Evolutionary conservation across 2,329 filamentous ascomycete species (phyloP).

Genomic region (Talaromyces sp.): DNA sequence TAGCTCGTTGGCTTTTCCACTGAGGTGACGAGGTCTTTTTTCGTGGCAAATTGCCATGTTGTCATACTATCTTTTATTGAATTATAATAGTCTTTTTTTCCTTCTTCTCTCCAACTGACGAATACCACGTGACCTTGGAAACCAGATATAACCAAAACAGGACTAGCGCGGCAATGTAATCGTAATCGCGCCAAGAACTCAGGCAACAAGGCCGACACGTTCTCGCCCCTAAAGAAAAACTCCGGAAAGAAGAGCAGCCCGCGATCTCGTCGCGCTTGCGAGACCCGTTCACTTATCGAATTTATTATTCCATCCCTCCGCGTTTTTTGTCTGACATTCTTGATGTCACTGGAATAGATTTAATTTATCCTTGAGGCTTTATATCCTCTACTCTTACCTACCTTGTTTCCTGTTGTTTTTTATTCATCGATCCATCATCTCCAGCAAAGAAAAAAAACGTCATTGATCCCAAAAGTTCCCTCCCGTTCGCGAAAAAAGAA

Average conservation of each 20-base stretch:
- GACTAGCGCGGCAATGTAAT: not conserved
- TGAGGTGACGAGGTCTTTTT: not conserved
- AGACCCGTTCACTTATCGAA: conserved; percentile 1
- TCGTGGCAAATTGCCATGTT: not conserved
- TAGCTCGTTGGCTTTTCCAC: not conserved
- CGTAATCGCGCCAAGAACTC: not conserved
- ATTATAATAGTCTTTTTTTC: not conserved
- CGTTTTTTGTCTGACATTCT: not conserved
- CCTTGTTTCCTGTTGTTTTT: not conserved
- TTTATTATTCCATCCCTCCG: not conserved
- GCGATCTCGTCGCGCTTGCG: conserved; percentile 10
- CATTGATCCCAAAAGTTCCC: not conserved
- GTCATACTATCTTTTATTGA: conserved; percentile 1
- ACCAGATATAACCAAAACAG: conserved; percentile 3
- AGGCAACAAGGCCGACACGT: conserved; percentile 6
- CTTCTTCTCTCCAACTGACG: too few species aligned
- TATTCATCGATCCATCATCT: not conserved
- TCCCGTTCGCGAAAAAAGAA: not conserved
- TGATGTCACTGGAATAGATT: too few species aligned
- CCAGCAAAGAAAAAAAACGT: not conserved
- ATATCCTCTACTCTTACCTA: too few species aligned
- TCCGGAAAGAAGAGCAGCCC: not conserved
- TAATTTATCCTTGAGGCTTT: too few species aligned
- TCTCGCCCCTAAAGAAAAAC: conserved; percentile 6
- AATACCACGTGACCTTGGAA: not conserved